Base-by-base conservation (phyloP, 106 monocot species). In the Amphibolis antarctica region DNA sequence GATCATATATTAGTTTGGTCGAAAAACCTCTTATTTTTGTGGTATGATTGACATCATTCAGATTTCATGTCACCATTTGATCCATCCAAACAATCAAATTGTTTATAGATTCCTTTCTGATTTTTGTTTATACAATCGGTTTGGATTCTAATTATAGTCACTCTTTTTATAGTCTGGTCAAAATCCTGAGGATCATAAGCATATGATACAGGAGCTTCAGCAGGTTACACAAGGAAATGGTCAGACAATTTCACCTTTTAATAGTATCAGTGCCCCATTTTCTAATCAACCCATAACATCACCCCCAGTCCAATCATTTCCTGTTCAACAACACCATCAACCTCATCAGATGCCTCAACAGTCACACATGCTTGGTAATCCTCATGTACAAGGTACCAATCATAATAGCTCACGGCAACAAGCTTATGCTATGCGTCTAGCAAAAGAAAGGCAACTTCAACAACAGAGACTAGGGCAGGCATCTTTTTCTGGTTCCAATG, bases 181-280 rank as follows among this genome's bases (percentile, higher is more conserved):
- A 57, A 84, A 69, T 48, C 28, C 77, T 10, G 86, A 86, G 27
- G 94, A 89, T 18, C 85, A 83, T 57, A 79, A 79, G 68, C 85
- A 86, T 59, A 80, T 82, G 68, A 79, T 85, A 77, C 85, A 80
- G 62, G 88, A 93, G 36, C 42, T 88, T 44, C 88, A 82, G 47
- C 89, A 89, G 78, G 73, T 50, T 14, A 79, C 86, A 12, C 92
- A 81, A 72, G 85, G 78, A 20, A 86, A 72, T 74, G 76, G 46
- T 53, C 84, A 73, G 49, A 17, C 72, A 36, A 66, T 75, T 12
- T 15, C 72, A 18, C 66, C 83, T 74, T 78, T 86, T 66, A 81
- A 44, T 77, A 59, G 77, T 45, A 64, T 80, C 17, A 77, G 63
- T 53, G 59, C 71, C 6, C 66, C 78, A 12, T 86, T 80, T 62